Base-by-base conservation (phyloP, 192 early-diverging fungal species). In the Martensiomyces pterosporus region DNA sequence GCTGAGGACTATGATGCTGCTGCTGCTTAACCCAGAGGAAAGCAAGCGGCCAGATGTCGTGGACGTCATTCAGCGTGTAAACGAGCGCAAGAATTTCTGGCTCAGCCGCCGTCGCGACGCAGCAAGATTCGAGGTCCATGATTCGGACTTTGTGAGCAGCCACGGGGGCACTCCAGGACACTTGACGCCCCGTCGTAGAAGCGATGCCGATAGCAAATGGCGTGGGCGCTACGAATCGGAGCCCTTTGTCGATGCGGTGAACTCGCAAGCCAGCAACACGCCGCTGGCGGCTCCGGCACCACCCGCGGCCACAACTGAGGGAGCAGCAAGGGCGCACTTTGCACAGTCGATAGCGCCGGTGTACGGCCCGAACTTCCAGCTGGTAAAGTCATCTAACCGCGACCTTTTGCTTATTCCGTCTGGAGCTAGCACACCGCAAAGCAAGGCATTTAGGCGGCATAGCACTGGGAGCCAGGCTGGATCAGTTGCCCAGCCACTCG, bases 1-100 rank as follows among this genome's bases (percentile, higher is more conserved):
- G 34, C 54, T 73, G 33, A 53, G 58, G 6, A 33, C 45, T 5
- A 57, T 66, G 3, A 73, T 73, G 63, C 57, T 61, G 32, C 39
- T 44, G 22, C 48, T 73, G 18, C 32, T 73, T 18, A 55, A 74
- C 25, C 58, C 66, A 16, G 48, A 62, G 42, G 70, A 74, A 40
- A 22, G 51, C 24, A 67, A 56, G 42, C 44, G 70, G 3, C 70
- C 70, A 1, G 64, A 74, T 48, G 37, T 74, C 27, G 23, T 26
- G 9, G 58, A 74, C 15, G 29, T 74, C 15, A 47, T 64, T 21
- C 51, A 52, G 17, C 36, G 52, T 13, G 43, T 72, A 5, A 29
- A 29, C 4, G 56, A 64, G 57, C 53, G 63, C 24, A 47, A 39
- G 17, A 50, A 52, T n/a, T 24, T 72, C 16, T 72, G 68, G 60